phyloP scores from a whole-genome alignment of 2,329 filamentous ascomycete genomes.

The Sclerotinia subarctica region DNA sequence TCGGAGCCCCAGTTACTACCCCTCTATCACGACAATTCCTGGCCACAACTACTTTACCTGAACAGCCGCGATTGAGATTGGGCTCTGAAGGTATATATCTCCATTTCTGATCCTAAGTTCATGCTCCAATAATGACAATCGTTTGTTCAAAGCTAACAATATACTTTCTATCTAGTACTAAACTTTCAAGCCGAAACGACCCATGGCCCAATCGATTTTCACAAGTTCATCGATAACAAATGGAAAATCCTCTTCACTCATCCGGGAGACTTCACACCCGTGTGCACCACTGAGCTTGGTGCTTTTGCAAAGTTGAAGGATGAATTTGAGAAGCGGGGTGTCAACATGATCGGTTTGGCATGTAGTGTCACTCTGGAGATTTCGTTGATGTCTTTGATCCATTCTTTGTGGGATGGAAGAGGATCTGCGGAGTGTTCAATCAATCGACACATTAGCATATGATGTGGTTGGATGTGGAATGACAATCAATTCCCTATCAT shows the following conservation, averaged over 20 bases:
- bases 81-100: constrained; percentile 22
- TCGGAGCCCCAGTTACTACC: constrained; percentile 1
- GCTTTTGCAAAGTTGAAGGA: constrained; percentile 70
- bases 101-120: background rate
- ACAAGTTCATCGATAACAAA: constrained; percentile 70
- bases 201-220: constrained; percentile 71
- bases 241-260: constrained; percentile 80
- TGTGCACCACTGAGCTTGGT: constrained; percentile 89
- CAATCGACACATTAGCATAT: too few species aligned
- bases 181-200: constrained; percentile 80
- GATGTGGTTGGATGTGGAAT: constrained; percentile 43
- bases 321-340: constrained; percentile 74
- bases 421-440: too few species aligned
- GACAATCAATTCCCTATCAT: constrained; percentile 73
- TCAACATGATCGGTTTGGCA: constrained; percentile 79
- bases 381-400: too few species aligned
- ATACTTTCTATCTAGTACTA: constrained; percentile 49
- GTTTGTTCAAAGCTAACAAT: background rate
- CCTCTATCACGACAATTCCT: constrained; percentile 24
- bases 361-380: too few species aligned
- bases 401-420: too few species aligned
- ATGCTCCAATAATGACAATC: too few species aligned
- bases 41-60: constrained; percentile 16
- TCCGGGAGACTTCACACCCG: constrained; percentile 84
- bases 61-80: constrained; percentile 24